phyloP scores from a whole-genome alignment of 768 basidiomycete genomes.

The Panellus pusillus region DNA sequence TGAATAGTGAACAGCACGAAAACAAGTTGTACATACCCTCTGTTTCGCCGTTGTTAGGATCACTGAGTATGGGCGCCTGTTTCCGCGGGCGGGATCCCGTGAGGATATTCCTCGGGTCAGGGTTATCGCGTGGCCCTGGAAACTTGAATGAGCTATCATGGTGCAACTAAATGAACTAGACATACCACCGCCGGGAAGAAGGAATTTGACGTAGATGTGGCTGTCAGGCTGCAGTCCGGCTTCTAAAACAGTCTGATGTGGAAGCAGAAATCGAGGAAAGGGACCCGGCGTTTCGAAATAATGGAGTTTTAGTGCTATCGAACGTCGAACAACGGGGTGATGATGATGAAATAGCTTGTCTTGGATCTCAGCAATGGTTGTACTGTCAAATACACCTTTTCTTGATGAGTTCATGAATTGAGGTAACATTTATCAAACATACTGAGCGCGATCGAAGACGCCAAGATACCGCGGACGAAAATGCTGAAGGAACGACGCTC shows the following conservation, averaged over 20 bases:
- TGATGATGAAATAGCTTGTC: not conserved
- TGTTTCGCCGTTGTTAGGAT: conserved; percentile 8
- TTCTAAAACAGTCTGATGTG: not conserved
- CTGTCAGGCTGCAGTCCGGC: not conserved
- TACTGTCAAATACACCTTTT: not conserved
- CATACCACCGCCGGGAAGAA: not conserved
- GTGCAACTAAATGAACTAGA: too few species aligned
- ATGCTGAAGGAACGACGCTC: not conserved
- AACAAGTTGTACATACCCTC: not conserved
- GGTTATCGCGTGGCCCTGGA: not conserved
- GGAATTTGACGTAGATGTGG: not conserved
- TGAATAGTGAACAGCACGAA: not conserved
- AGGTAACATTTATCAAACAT: not conserved
- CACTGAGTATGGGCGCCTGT: not conserved
- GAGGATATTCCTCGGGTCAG: conserved; percentile 2
- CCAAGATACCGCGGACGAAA: not conserved
- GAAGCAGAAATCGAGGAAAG: not conserved
- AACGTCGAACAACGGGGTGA: not conserved
- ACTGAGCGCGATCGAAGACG: not conserved
- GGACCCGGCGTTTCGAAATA: not conserved
- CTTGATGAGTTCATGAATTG: not conserved
- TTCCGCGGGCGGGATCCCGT: not conserved
- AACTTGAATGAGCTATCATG: too few species aligned
- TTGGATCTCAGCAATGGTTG: not conserved
- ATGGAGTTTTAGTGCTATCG: not conserved